These are phyloP conservation scores for Kregervanrija pseudodelftensis DNA, from an alignment of 805 yeast species.

Conservation along the genomic window DNA sequence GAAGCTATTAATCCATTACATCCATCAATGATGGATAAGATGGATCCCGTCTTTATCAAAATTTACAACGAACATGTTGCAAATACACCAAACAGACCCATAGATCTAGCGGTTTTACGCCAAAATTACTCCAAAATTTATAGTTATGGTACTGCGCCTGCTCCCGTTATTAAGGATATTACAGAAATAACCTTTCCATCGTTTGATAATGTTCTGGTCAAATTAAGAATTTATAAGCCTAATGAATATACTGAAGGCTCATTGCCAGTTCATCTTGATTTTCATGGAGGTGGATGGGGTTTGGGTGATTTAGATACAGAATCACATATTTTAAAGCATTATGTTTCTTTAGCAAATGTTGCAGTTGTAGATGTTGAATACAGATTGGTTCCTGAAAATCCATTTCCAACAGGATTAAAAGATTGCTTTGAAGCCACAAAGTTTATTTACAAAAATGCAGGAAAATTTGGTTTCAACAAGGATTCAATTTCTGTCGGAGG, in stretches of 20 bases:
- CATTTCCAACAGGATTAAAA: constrained; percentile 23
- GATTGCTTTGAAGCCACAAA: constrained; percentile 26
- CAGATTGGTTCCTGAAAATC: constrained; percentile 24
- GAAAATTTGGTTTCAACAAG: background rate
- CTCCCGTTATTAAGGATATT: constrained; percentile 16
- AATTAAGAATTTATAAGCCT: constrained; percentile 20
- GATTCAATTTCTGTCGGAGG: too few species aligned
- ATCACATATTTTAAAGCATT: constrained; percentile 23
- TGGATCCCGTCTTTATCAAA: constrained; percentile 20
- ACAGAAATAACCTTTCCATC: constrained; percentile 13
- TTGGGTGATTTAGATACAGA: constrained; percentile 28
- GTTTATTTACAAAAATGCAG: constrained; percentile 20
- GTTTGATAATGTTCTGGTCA: constrained; percentile 20
- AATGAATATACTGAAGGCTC: constrained; percentile 4
- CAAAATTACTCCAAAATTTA: too few species aligned
- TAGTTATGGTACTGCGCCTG: constrained; percentile 18
- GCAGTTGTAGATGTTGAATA: constrained; percentile 28
- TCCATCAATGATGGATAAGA: constrained; percentile 15
- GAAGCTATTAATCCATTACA: constrained; percentile 15
- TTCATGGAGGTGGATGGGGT: constrained; percentile 30
- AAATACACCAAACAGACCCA: constrained; percentile 14
- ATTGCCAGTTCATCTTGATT: constrained; percentile 27
- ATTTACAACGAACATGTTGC: constrained; percentile 22
- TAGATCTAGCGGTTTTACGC: too few species aligned
- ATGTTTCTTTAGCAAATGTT: constrained; percentile 17